Base-by-base conservation (phyloP, 2,329 filamentous ascomycete species). In the Epichloe aotearoae region DNA sequence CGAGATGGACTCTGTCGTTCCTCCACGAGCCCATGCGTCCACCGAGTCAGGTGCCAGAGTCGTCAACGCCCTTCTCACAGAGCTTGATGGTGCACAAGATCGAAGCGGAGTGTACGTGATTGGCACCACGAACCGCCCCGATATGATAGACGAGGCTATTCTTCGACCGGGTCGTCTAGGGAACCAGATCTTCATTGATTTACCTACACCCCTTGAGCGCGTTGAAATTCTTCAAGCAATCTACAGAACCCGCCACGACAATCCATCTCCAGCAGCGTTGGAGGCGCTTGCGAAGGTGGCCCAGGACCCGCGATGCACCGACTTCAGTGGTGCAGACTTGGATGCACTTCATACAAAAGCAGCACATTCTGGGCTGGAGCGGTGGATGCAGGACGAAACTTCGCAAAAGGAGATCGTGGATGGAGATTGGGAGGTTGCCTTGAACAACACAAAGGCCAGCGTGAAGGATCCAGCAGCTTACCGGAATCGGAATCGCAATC, bases 141-240 rank as follows among this genome's bases (percentile, higher is more conserved):
- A 97, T 62, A 95, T 95, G 71, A 97, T 98, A 58, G 93, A 98
- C 64, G 83, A 88, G 2, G 93, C 93, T 1, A 95, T 98, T 81
- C 77, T 97, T 11, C 84, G 93, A 1, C 91, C 93, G 0, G 93
- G 93, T 1, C 83, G 93, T 26, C 75, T 98, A 1, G 91, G 90
- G 56, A 91, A 84, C 0, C 79, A 84, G n/a, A 76, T 97, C 26
- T 96, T 91, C 58, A 85, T 98, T 39, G 90, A 93, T 60, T 71
- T 97, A 0, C 93, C 93, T 0, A 83, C 81, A 26, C 73, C 83
- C 0, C 75, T 82, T 7, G 89, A 95, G 63, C 78, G 93, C 14
- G 86, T 86, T 0, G 88, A 94, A 51, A 98, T 98, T 54, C 73
- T 98, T 20, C 76, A 76, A 50, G 88, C 90, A 33, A 70, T 82